phyloP scores from a whole-genome alignment of 2,329 filamentous ascomycete genomes.

The Chaetomium sp. region DNA sequence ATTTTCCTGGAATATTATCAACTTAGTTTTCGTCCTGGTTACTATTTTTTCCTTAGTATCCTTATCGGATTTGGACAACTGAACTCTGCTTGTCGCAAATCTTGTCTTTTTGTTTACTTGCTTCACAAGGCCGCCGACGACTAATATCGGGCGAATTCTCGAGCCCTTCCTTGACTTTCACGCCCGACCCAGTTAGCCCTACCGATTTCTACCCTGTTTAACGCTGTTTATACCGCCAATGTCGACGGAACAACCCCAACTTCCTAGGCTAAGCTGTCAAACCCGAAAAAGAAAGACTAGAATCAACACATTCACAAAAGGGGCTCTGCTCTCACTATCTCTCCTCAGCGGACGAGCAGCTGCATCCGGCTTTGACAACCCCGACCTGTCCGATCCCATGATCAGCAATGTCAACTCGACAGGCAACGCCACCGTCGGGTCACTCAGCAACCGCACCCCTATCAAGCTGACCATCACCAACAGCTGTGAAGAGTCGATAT shows the following conservation, averaged over 20 bases:
- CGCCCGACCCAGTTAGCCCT: too few relatives aligned
- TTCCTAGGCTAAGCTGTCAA: too few relatives aligned
- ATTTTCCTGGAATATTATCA: too few relatives aligned
- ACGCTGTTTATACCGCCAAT: background rate
- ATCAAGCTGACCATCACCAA: conserved; percentile 65
- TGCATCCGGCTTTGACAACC: background rate
- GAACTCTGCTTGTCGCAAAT: too few relatives aligned
- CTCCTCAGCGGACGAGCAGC: background rate
- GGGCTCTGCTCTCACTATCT: background rate
- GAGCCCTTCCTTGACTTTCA: too few relatives aligned
- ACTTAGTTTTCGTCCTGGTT: too few relatives aligned
- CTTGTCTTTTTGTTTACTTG: too few relatives aligned
- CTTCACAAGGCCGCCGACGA: too few relatives aligned
- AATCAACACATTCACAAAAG: background rate
- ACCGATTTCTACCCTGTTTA: too few relatives aligned
- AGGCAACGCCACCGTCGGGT: background rate
- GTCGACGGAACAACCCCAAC: background rate
- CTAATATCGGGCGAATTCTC: too few relatives aligned
- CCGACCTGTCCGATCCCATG: background rate
- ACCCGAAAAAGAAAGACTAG: background rate
- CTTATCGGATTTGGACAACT: too few relatives aligned
- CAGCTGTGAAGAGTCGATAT: conserved; percentile 63
- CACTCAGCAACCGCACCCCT: conserved; percentile 8
- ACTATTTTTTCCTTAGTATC: too few relatives aligned
- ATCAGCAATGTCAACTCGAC: background rate